These are phyloP conservation scores for Penicillium frequentans DNA, from an alignment of 2,329 filamentous ascomycete species.

Conservation along the genomic window DNA sequence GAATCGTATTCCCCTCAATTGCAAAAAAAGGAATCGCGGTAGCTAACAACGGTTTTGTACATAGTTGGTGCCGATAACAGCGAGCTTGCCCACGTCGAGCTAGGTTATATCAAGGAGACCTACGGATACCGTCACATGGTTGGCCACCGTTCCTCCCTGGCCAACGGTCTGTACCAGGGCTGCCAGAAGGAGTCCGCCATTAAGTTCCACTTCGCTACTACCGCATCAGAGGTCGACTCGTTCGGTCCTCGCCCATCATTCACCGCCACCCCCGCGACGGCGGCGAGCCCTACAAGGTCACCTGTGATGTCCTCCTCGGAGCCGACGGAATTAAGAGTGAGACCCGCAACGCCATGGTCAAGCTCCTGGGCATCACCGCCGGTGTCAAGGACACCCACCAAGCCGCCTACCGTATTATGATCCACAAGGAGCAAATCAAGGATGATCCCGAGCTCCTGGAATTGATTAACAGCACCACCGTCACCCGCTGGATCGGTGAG, in stretches of 20 bases:
- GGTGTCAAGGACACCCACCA: slow-evolving; percentile 52
- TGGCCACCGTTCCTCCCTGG: slow-evolving; percentile 72
- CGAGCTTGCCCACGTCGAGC: slow-evolving; percentile 69
- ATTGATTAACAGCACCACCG: slow-evolving; percentile 58
- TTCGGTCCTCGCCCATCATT: slow-evolving; percentile 63
- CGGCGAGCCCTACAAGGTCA: slow-evolving; percentile 49
- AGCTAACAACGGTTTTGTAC: slow-evolving; percentile 1
- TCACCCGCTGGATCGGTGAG: slow-evolving; percentile 66
- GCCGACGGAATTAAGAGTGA: slow-evolving; percentile 57
- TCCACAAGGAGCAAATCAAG: slow-evolving; percentile 48
- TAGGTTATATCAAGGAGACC: slow-evolving; percentile 64
- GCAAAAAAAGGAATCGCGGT: neutral
- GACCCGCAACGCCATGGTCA: slow-evolving; percentile 46
- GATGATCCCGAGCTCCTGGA: slow-evolving; percentile 53
- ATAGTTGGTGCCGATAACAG: slow-evolving; percentile 65
- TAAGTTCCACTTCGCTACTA: slow-evolving; percentile 66
- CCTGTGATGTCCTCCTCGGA: slow-evolving; percentile 54
- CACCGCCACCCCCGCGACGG: slow-evolving; percentile 57
- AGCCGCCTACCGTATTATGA: slow-evolving; percentile 56
- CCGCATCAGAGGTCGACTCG: slow-evolving; percentile 56
- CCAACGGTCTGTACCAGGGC: slow-evolving; percentile 68
- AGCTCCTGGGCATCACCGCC: slow-evolving; percentile 37
- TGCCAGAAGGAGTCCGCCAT: slow-evolving; percentile 64
- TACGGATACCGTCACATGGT: slow-evolving; percentile 80
- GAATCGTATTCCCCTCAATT: neutral